A percentile compares a stretch with the other conserved stretches of the same genome.
Conservation (phyloP, 306 rosid genomes). For the Ochetophila trinervis region DNA sequence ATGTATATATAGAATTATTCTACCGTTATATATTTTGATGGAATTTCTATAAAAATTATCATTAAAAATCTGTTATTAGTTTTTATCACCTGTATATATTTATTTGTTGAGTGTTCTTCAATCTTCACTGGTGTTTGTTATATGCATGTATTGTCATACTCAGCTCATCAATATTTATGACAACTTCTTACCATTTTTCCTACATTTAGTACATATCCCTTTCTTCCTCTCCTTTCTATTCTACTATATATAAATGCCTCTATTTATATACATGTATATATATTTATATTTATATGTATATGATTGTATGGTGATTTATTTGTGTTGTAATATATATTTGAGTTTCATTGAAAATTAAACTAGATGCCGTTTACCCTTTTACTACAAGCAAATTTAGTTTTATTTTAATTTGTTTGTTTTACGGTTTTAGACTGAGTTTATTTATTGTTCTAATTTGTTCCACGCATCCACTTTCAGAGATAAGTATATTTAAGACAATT, state of each 20-base stretch:
- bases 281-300: not conserved
- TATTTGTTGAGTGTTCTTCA: not conserved
- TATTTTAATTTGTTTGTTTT: not conserved
- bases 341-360: too few species aligned
- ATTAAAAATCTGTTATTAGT: too few species aligned
- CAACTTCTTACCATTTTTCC: not conserved
- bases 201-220: not conserved
- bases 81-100: too few species aligned
- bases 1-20: not conserved
- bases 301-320: too few species aligned
- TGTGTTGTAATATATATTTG: too few species aligned
- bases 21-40: too few species aligned
- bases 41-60: too few species aligned
- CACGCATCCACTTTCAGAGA: too few species aligned
- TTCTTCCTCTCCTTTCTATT: not conserved
- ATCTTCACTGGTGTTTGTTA: slow-evolving; percentile 2
- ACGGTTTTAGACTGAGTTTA: not conserved
- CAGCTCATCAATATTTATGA: slow-evolving; percentile 2
- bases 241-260: not conserved
- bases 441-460: not conserved
- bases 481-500: too few species aligned
- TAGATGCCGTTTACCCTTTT: too few species aligned
- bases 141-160: not conserved
- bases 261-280: not conserved
- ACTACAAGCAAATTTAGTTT: too few species aligned